Base-by-base conservation (phyloP, 2,329 filamentous ascomycete species). In the Pseudohalonectria lignicola region DNA sequence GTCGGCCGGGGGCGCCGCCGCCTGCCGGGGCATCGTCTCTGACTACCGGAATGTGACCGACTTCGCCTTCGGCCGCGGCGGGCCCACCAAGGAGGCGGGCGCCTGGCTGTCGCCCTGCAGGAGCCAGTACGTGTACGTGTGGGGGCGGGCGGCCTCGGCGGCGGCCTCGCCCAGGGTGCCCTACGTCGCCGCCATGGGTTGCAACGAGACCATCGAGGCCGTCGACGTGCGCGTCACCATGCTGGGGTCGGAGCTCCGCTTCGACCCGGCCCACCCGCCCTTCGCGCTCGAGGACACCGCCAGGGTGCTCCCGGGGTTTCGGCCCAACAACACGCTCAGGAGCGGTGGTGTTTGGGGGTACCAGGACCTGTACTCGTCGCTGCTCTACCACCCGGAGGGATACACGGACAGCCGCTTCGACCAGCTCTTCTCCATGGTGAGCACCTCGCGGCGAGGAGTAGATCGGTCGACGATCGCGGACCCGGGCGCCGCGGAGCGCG, bases 341-440 rank as follows among this genome's bases (percentile, higher is more conserved):
- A 12, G 8, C 8, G 12, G 12, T 8, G 23, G 23, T 7, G 23
- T 8, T 7, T 7, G 23, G 8, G 12, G 12, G 23, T 12, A 7
- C 23, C 12, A 7, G 23, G 12, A 7, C 23, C 7, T 51, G 29
- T 62, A 62, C 43, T 44, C 45, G 7, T 35, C 43, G 2, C 48
- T 62, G 3, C 45, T 51, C 32, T 49, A 51, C 13, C 37, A 51
- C 5, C 42, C 51, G 1, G 46, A 53, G 1, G 29, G 44, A 4
- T 44, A 53, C 12, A 44, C 55, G 5, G 56, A 60, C 34, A 32
- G 50, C 1, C 63, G 61, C 46, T 63, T 63, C 43, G 47, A 49
- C 3, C 48, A 51, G 5, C 43, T 62, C 11, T 52, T 55, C 12
- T 46, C 50, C 9, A 64, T 50, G 3, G 64, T 57, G 6, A 61